phyloP scores from a whole-genome alignment of 164 flowering plant species.

The Piper longum region DNA sequence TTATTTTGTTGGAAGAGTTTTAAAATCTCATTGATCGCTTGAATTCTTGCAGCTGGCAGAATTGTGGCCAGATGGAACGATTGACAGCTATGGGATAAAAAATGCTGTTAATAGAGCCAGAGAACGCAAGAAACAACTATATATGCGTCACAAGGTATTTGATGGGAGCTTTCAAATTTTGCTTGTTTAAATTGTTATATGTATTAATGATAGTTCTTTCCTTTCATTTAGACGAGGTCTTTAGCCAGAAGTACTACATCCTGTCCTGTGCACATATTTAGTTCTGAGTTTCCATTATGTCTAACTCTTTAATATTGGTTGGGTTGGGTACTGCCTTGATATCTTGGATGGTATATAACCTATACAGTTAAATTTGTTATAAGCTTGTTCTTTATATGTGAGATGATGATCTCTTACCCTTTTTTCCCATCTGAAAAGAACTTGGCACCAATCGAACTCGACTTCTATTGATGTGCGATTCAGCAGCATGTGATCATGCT shows the following conservation, averaged over 20 bases:
- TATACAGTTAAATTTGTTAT: no score
- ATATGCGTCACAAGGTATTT: conserved; percentile 34
- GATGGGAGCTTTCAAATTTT: background rate
- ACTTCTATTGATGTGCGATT: background rate
- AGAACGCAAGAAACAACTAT: conserved; percentile 41
- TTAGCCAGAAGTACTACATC: no score
- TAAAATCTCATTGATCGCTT: background rate
- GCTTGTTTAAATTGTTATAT: background rate
- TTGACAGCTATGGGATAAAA: conserved; percentile 87
- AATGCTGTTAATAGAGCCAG: conserved; percentile 74
- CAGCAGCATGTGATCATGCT: background rate
- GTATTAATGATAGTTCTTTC: background rate
- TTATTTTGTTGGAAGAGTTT: background rate
- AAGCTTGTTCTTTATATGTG: no score
- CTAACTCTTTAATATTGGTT: no score
- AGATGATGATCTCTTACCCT: no score
- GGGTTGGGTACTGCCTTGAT: no score
- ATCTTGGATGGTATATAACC: no score
- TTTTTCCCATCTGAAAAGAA: no score
- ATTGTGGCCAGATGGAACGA: conserved; percentile 78
- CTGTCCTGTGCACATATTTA: no score
- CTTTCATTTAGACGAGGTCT: no score
- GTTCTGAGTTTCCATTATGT: no score
- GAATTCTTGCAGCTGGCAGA: conserved; percentile 55
- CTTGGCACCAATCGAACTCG: background rate